Base-by-base conservation (phyloP, 495 filamentous ascomycete genomes). In the Chaetomium cochliodes region DNA sequence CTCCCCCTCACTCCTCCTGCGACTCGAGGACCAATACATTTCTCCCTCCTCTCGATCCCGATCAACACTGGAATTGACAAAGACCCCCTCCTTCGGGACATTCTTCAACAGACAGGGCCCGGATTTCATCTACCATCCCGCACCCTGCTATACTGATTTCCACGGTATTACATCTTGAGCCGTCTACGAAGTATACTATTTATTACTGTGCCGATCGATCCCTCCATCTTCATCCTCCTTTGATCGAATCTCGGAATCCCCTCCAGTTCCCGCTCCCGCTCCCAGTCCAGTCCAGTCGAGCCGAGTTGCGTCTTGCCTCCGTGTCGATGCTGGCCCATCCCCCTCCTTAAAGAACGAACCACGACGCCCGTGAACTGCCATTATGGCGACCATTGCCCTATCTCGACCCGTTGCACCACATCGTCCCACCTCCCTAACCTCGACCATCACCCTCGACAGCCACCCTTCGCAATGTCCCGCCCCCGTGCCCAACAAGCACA, bases 401-500 rank as follows among this genome's bases (percentile, higher is more conserved):
- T 76, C 83, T 25, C 77, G 84, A 41, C 82, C 82, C 30, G 75
- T 85, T 44, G 72, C 78, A 30, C 66, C 78, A 7, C 80, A 80
- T 65, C 79, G 78, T 44, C 73, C 81, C 59, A 73, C 81, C 74
- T 78, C 75, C 69, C 77, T 80, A 69, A 75, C 80, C 67, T 79
- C 76, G 70, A 68, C 79, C 75, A 73, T 84, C 70, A 73, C 80
- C 68, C 73, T 86, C 76, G 73, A 86, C 65, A 64, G 73, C 53
- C 77, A 78, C 51, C 69, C 75, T 59, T 71, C 79, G 56, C 76
- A 61, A 50, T 72, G 74, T 50, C 79, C 81, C 13, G 71, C 74
- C 13, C 84, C 90, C 15, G 83, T 97, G 25, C 93, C 94, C 11
- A 96, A 96, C 77, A 96, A 96, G 73, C 92, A 96, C 76, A 78